Conservation (phyloP, 2,329 filamentous ascomycete genomes). For the Pestalotiopsis sp. region DNA sequence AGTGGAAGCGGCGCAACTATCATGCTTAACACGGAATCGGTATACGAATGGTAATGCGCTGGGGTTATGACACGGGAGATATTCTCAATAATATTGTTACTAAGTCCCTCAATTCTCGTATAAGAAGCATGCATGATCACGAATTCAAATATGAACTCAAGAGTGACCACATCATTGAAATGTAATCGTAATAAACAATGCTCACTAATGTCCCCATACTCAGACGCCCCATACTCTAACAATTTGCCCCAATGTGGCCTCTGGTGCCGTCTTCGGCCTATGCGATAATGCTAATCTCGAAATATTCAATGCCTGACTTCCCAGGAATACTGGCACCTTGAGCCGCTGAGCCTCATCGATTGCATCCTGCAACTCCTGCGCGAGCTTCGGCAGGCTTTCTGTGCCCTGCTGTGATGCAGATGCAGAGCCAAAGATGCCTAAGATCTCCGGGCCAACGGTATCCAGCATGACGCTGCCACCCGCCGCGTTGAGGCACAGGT, state of each 20-base stretch:
- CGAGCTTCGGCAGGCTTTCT: slow-evolving; percentile 32
- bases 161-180: neutral
- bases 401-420: slow-evolving; percentile 18
- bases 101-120: neutral
- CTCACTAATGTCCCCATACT: neutral
- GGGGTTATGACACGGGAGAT: neutral
- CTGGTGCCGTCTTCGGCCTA: slow-evolving; percentile 18
- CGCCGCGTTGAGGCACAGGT: slow-evolving; percentile 48
- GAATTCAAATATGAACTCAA: neutral
- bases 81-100: neutral
- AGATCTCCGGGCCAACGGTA: slow-evolving; percentile 38
- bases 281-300: slow-evolving; percentile 32
- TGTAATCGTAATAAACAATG: neutral
- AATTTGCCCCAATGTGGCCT: slow-evolving; percentile 24
- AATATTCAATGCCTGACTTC: slow-evolving; percentile 41
- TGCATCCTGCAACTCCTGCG: slow-evolving; percentile 35
- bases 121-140: neutral
- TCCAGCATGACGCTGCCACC: slow-evolving; percentile 44
- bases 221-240: slow-evolving; percentile 29
- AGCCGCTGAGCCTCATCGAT: slow-evolving; percentile 45
- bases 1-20: neutral
- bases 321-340: slow-evolving; percentile 43
- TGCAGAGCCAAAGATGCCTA: slow-evolving; percentile 35
- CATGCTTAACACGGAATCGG: neutral
- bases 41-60: neutral